Evolutionary conservation across 1,284 basidiomycete genomes (phyloP).

Genomic region (Peniophora sp.): DNA sequence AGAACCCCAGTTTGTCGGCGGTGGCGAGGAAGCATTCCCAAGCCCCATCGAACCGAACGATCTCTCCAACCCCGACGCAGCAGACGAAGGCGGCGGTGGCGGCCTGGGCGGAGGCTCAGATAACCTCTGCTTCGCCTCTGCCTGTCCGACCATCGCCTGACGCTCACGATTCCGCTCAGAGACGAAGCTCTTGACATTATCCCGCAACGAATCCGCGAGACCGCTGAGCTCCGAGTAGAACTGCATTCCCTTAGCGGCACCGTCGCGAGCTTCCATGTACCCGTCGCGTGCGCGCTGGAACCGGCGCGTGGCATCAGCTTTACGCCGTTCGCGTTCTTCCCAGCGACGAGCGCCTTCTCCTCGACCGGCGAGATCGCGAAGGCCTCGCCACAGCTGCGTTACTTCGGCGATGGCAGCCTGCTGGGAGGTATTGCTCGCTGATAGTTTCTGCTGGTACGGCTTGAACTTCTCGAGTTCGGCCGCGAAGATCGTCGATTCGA

Average conservation of each 20-base stretch:
- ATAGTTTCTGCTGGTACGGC: conserved; percentile 80
- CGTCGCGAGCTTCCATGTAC: conserved; percentile 83
- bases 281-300: conserved; percentile 73
- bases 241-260: conserved; percentile 80
- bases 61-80: conserved; percentile 33
- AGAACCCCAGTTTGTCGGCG: conserved; percentile 7
- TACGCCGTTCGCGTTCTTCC: conserved; percentile 71
- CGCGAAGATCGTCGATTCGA: conserved; percentile 86
- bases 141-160: conserved; percentile 56
- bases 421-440: conserved; percentile 73
- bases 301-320: conserved; percentile 65
- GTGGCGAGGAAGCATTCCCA: conserved; percentile 12
- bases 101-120: conserved; percentile 35
- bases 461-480: conserved; percentile 93
- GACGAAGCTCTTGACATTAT: conserved; percentile 60
- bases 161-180: conserved; percentile 64
- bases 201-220: conserved; percentile 52
- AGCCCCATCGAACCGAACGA: conserved; percentile 51
- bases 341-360: conserved; percentile 69
- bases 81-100: conserved; percentile 34
- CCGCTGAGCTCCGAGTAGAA: conserved; percentile 85
- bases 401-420: conserved; percentile 67
- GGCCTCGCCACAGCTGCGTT: conserved; percentile 57
- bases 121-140: conserved; percentile 65
- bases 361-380: conserved; percentile 67